Base-by-base conservation (phyloP, 352 stramenopile genomes). In the Phytophthora quininea region DNA sequence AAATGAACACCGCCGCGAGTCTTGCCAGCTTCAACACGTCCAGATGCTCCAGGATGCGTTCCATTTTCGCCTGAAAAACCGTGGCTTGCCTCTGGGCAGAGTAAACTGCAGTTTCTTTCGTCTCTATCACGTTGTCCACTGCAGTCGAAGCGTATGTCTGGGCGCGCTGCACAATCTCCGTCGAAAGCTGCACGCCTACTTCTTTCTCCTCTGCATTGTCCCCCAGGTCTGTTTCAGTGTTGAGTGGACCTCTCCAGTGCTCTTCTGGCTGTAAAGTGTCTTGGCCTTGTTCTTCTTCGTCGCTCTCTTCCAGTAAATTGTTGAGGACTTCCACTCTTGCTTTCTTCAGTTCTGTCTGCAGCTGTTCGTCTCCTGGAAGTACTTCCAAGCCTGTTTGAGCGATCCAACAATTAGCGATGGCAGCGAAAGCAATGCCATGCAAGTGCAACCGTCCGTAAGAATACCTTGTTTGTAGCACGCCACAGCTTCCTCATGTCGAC, bases 1-100 rank as follows among this genome's bases (percentile, higher is more conserved):
- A 58, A 48, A 79, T 71, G 71, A 89, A 89, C 54, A 88, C 56
- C 4, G 64, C 63, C 11, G 71, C 74, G 11, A 93, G 64, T 10
- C 73, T 84, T 33, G 72, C 59, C 14, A 93, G 67, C 54, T 89
- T 89, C 19, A 58, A 47, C 30, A 89, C 35, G 47, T 90, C 81
- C 27, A 93, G 58, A 54, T 90, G 80, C 43, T 77, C 64, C 50
- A 91, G 49, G 10, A 91, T 62, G 6, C 69, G 73, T 14, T 79
- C 78, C 15, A 91, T 71, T 47, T 90, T 90, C 11, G 64, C 63
- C 57, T 90, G 69, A 73, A 93, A 91, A 27, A 80, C 62, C 12
- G 78, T 70, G 7, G 64, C 58, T 6, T 62, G 32, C 2, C 27
- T 55, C 46, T 65, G 48, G 1, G 14, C 54, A 62, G 43, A 35